These are phyloP conservation scores for Arthroderma sp. DNA, from an alignment of 2,329 filamentous ascomycete genomes.

Conservation along the genomic window DNA sequence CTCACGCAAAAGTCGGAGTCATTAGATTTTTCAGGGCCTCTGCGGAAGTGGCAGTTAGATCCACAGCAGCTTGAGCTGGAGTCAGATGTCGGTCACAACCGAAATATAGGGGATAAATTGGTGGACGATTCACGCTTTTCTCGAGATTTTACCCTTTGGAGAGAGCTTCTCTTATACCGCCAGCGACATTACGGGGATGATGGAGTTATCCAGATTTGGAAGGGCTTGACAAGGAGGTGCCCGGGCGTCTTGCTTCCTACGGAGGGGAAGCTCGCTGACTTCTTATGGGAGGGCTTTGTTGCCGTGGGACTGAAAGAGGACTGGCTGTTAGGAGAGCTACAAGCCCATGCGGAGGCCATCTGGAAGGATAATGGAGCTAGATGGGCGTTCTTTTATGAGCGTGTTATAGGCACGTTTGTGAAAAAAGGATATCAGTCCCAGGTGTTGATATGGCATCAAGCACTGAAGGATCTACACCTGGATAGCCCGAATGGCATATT, in stretches of 20 bases:
- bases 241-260: conserved; percentile 27
- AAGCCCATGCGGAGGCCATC: conserved; percentile 31
- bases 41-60: conserved; percentile 11
- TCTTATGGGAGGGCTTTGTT: conserved; percentile 34
- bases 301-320: conserved; percentile 26
- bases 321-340: conserved; percentile 24
- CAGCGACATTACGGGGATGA: conserved; percentile 33
- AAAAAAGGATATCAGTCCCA: conserved; percentile 20
- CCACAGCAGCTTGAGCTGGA: conserved; percentile 30
- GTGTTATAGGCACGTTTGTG: conserved; percentile 29
- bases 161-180: conserved; percentile 33
- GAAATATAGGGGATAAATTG: conserved; percentile 27
- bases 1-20: background rate
- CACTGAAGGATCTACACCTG: conserved; percentile 26
- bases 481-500: conserved; percentile 22
- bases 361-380: conserved; percentile 28
- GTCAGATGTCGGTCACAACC: conserved; percentile 30
- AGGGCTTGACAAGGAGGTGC: conserved; percentile 25
- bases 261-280: conserved; percentile 26
- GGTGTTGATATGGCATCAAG: conserved; percentile 29
- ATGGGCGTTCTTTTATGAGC: conserved; percentile 28
- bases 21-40: background rate
- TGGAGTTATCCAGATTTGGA: conserved; percentile 33
- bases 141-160: conserved; percentile 34
- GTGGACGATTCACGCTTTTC: conserved; percentile 25